phyloP scores from a whole-genome alignment of 2,329 filamentous ascomycete genomes.

The Penicillium nordicum region DNA sequence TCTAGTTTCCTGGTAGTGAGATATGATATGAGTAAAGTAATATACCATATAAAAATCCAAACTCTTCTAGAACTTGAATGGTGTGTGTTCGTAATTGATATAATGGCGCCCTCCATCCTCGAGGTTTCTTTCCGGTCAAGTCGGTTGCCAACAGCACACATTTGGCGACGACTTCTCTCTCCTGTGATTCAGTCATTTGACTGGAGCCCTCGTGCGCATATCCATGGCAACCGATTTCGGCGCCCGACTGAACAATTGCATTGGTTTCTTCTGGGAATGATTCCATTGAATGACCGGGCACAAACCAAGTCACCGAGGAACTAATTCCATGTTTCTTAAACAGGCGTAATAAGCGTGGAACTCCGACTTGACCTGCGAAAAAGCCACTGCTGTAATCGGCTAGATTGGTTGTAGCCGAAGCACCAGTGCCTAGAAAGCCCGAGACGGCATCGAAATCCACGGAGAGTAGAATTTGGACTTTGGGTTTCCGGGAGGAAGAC shows the following conservation, averaged over 20 bases:
- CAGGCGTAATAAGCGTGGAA: slow-evolving; percentile 53
- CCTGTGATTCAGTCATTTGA: slow-evolving; percentile 69
- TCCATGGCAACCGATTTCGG: slow-evolving; percentile 53
- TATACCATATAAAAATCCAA: slow-evolving; percentile 42
- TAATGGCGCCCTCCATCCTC: slow-evolving; percentile 38
- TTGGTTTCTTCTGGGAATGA: slow-evolving; percentile 53
- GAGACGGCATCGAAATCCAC: slow-evolving; percentile 59
- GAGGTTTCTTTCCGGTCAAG: slow-evolving; percentile 67
- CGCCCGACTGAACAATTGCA: slow-evolving; percentile 51
- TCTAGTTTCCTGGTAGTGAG: background rate
- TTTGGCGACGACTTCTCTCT: slow-evolving; percentile 69
- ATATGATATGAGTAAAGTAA: background rate
- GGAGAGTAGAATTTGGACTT: slow-evolving; percentile 30
- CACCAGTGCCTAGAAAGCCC: slow-evolving; percentile 58
- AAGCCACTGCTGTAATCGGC: slow-evolving; percentile 56
- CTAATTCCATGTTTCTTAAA: slow-evolving; percentile 52
- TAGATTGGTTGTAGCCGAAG: slow-evolving; percentile 50
- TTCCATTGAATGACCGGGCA: slow-evolving; percentile 58
- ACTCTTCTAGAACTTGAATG: slow-evolving; percentile 40
- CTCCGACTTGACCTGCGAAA: slow-evolving; percentile 56
- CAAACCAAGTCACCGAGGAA: slow-evolving; percentile 57
- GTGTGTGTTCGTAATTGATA: slow-evolving; percentile 42
- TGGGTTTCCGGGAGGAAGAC: slow-evolving; percentile 1
- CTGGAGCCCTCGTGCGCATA: slow-evolving; percentile 70
- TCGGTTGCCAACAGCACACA: slow-evolving; percentile 68